These are phyloP conservation scores for Zygosaccharomyces kombuchaensis DNA, from an alignment of 805 yeast species.

Conservation along the genomic window DNA sequence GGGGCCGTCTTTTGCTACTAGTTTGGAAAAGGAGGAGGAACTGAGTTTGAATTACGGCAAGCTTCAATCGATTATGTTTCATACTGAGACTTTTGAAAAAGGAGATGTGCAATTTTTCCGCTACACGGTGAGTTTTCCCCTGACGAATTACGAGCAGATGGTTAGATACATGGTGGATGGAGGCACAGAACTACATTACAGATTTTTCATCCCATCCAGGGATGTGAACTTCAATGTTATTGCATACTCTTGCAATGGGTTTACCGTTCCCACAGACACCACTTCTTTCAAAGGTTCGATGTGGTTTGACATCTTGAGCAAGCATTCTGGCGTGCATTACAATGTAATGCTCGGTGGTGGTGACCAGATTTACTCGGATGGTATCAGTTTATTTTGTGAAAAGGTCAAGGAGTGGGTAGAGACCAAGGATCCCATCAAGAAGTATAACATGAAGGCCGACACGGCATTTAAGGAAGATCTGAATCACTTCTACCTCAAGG, in stretches of 20 bases:
- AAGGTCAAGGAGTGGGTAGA: constrained; percentile 58
- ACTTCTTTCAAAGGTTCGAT: constrained; percentile 63
- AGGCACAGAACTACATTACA: constrained; percentile 41
- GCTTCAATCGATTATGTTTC: constrained; percentile 45
- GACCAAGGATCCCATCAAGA: constrained; percentile 47
- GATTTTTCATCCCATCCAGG: constrained; percentile 65
- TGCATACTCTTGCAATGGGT: constrained; percentile 88
- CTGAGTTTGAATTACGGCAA: constrained; percentile 35
- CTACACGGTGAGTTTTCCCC: constrained; percentile 49
- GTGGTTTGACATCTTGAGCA: constrained; percentile 79
- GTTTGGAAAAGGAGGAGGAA: neutral
- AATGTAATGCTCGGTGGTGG: constrained; percentile 98
- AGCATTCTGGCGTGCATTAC: constrained; percentile 60
- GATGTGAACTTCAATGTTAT: constrained; percentile 72
- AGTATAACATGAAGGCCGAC: constrained; percentile 42
- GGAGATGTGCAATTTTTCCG: constrained; percentile 59
- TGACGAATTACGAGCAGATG: constrained; percentile 51
- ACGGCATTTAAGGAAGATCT: constrained; percentile 51
- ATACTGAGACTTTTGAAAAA: constrained; percentile 31
- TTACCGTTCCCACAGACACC: constrained; percentile 70
- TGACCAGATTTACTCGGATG: constrained; percentile 88
- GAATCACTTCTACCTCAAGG: constrained; percentile 61
- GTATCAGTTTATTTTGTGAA: constrained; percentile 57
- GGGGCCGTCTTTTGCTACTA: constrained; percentile 11
- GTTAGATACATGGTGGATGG: constrained; percentile 59